Evolutionary conservation across 1,284 basidiomycete species (phyloP).

Genomic region (Coriolopsis trogii): DNA sequence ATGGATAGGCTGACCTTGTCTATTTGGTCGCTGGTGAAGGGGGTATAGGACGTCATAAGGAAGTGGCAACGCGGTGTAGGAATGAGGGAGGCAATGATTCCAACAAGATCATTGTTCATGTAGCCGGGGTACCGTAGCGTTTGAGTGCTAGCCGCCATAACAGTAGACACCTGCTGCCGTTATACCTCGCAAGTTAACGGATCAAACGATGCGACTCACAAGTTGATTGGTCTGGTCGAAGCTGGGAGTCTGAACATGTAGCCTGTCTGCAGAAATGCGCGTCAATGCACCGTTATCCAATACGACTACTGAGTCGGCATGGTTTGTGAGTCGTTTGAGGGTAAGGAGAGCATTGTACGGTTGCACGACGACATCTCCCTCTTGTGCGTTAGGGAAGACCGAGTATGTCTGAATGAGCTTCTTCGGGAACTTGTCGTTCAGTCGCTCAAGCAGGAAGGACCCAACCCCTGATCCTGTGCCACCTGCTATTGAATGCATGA

Average conservation of each 20-base stretch:
- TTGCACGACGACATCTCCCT: slow-evolving; percentile 95
- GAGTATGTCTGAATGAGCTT: slow-evolving; percentile 99
- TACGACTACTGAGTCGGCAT: slow-evolving; percentile 97
- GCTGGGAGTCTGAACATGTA: slow-evolving; percentile 89
- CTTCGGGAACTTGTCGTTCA: slow-evolving; percentile 99
- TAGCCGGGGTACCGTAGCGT: slow-evolving; percentile 98
- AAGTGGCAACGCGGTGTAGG: slow-evolving; percentile 99
- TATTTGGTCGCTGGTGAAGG: slow-evolving; percentile 95
- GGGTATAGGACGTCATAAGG: slow-evolving; percentile 99
- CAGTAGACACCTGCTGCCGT: slow-evolving; percentile 93
- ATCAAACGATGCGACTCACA: slow-evolving; percentile 44
- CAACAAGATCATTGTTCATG: slow-evolving; percentile 99
- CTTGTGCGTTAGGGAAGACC: slow-evolving; percentile 93
- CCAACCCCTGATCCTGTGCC: slow-evolving; percentile 98
- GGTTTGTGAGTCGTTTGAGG: slow-evolving; percentile 92
- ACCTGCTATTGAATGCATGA: slow-evolving; percentile 98
- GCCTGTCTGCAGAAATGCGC: slow-evolving; percentile 88
- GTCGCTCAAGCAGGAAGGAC: slow-evolving; percentile 93
- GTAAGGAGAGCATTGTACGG: slow-evolving; percentile 98
- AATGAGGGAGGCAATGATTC: slow-evolving; percentile 96
- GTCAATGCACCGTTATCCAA: slow-evolving; percentile 95
- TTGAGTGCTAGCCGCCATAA: slow-evolving; percentile 97
- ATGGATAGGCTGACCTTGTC: slow-evolving; percentile 68
- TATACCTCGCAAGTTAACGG: not conserved
- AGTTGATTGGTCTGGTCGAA: slow-evolving; percentile 97